phyloP scores from a whole-genome alignment of 176 grass and related monocot genomes.

The Triticum timopheevii region DNA sequence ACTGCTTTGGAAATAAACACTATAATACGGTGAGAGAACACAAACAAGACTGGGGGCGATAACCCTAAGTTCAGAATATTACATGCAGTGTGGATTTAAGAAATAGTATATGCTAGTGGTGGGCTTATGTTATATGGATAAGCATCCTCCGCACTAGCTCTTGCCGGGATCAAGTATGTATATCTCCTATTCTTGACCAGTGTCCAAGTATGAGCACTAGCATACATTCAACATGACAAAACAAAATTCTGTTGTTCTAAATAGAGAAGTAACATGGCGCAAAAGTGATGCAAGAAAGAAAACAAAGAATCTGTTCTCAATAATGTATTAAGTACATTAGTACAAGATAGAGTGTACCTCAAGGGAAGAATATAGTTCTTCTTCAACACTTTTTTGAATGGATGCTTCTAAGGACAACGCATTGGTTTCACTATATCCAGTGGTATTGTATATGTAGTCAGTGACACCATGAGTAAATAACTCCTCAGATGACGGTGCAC shows the following conservation, averaged over 20 bases:
- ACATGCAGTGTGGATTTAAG: constrained; percentile 6
- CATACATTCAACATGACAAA: background rate
- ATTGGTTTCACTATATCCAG: constrained; percentile 60
- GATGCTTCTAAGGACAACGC: constrained; percentile 81
- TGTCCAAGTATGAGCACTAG: constrained; percentile 24
- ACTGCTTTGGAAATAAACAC: background rate
- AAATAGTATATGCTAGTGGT: background rate
- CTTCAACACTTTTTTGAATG: constrained; percentile 83
- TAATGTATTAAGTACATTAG: constrained; percentile 5
- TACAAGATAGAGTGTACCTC: constrained; percentile 61
- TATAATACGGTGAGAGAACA: constrained; percentile 13
- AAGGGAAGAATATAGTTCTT: constrained; percentile 81
- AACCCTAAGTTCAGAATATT: background rate
- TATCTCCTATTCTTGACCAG: constrained; percentile 6
- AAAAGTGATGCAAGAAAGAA: background rate
- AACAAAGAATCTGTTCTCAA: constrained; percentile 8
- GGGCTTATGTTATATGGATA: constrained; percentile 18
- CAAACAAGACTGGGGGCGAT: constrained; percentile 1
- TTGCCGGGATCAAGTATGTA: background rate
- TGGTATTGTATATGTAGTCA: constrained; percentile 63
- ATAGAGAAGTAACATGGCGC: background rate
- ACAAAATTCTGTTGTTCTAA: constrained; percentile 19
- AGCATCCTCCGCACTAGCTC: constrained; percentile 7
- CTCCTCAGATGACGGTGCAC: constrained; percentile 43
- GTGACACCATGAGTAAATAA: constrained; percentile 49